Percentiles rank a stretch among this genome's conserved stretches.
These are phyloP conservation scores for Sphagnurus paluster DNA, from an alignment of 1,284 basidiomycete species.

Conservation along the genomic window DNA sequence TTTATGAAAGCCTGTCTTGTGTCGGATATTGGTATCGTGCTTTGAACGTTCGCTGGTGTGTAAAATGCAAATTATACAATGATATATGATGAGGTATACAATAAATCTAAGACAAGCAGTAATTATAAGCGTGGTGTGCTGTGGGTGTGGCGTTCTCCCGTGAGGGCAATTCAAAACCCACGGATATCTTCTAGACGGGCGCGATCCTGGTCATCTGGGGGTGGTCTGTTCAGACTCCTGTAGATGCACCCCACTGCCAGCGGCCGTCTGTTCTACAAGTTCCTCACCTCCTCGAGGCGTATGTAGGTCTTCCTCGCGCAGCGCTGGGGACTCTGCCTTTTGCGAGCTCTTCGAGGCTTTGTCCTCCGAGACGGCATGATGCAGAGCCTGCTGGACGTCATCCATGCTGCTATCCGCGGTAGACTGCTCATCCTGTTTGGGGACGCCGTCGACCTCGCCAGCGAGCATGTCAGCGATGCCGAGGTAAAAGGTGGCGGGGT, in stretches of 20 bases:
- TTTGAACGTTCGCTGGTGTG: not conserved
- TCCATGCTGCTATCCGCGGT: no score
- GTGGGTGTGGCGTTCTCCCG: not conserved
- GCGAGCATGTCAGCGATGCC: constrained; percentile 76
- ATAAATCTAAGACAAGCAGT: no score
- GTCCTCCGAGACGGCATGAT: no score
- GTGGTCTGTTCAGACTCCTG: not conserved
- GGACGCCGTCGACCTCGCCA: constrained; percentile 60
- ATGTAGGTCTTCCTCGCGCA: not conserved
- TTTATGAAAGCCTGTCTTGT: no score
- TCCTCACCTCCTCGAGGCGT: not conserved
- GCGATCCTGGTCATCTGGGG: no score
- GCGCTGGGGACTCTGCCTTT: not conserved
- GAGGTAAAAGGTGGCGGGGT: constrained; percentile 86
- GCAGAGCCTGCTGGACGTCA: no score
- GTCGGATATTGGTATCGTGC: constrained; percentile 1
- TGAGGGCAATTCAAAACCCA: no score
- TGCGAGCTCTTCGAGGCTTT: no score
- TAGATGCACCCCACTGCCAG: not conserved
- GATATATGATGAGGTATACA: constrained; percentile 2
- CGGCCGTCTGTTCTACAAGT: not conserved
- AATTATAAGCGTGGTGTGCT: not conserved
- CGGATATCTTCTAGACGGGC: no score
- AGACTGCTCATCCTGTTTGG: constrained; percentile 14
- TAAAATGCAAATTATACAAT: constrained; percentile 5